Conservation (phyloP, 164 flowering plant species). For the Aristolochia californica region DNA sequence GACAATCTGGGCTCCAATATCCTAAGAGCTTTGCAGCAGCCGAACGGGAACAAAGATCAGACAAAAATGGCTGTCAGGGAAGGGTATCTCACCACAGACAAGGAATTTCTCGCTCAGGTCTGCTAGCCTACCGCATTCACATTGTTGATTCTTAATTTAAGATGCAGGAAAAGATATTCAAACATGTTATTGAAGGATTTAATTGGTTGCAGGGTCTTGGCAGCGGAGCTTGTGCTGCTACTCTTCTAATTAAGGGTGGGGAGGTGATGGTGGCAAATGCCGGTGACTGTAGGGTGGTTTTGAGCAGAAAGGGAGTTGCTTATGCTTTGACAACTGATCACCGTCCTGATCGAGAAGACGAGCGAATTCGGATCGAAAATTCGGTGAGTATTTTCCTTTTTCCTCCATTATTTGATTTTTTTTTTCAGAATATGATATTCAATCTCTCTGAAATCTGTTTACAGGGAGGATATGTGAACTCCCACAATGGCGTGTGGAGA, state of each 20-base stretch:
- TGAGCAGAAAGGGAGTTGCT: slow-evolving; percentile 44
- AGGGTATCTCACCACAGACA: slow-evolving; percentile 34
- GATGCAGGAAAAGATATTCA: background rate
- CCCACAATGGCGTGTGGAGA: slow-evolving; percentile 40
- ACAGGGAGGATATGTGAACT: slow-evolving; percentile 44
- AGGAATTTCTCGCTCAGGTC: slow-evolving; percentile 37
- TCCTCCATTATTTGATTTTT: background rate
- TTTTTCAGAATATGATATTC: background rate
- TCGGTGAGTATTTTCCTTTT: slow-evolving; percentile 9
- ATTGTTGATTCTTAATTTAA: background rate
- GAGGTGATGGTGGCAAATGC: slow-evolving; percentile 31
- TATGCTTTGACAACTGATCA: slow-evolving; percentile 36
- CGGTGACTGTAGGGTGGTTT: slow-evolving; percentile 52
- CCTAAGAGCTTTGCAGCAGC: slow-evolving; percentile 9
- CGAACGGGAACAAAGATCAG: slow-evolving; percentile 1
- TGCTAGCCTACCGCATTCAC: background rate
- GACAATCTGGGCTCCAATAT: slow-evolving; percentile 44
- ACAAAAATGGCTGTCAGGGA: slow-evolving; percentile 22
- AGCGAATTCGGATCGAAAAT: slow-evolving; percentile 45
- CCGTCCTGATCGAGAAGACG: slow-evolving; percentile 39
- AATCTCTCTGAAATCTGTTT: background rate
- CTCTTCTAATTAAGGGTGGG: slow-evolving; percentile 31
- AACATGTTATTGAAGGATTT: background rate
- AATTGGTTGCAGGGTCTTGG: slow-evolving; percentile 21
- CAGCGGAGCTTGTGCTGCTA: slow-evolving; percentile 47